phyloP scores from a whole-genome alignment of 192 early-diverging fungal species.

The Linnemannia exigua region DNA sequence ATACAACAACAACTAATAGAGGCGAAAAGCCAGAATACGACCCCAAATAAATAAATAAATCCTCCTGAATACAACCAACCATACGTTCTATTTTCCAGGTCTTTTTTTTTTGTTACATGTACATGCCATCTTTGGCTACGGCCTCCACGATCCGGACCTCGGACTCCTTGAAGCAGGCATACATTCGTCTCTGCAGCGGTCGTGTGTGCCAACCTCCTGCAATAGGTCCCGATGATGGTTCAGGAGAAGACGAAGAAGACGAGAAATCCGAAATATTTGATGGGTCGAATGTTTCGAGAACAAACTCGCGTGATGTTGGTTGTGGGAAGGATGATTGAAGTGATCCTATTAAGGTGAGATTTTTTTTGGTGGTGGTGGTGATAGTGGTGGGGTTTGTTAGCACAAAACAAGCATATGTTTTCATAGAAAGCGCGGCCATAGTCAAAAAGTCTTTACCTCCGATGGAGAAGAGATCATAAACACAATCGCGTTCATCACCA shows the following conservation, averaged over 20 bases:
- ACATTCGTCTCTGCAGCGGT: conserved; percentile 43
- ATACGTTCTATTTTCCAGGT: not conserved
- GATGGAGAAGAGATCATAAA: conserved; percentile 70
- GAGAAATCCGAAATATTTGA: not conserved
- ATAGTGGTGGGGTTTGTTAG: not conserved
- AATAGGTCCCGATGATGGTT: not conserved
- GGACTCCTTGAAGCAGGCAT: conserved; percentile 52
- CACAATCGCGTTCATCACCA: conserved; percentile 67
- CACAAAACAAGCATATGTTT: not conserved
- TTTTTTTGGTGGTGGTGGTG: not conserved
- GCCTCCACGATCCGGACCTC: conserved; percentile 44
- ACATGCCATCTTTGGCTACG: conserved; percentile 44
- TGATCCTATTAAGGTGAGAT: conserved; percentile 18
- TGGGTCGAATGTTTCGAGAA: conserved; percentile 55
- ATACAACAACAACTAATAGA: too few species aligned
- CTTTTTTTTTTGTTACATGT: conserved; percentile 20
- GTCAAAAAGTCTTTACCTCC: too few species aligned
- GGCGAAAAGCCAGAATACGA: too few species aligned
- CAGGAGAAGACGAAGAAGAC: not conserved
- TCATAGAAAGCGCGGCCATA: too few species aligned
- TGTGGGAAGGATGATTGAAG: conserved; percentile 62
- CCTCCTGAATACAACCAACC: too few species aligned
- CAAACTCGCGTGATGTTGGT: conserved; percentile 70
- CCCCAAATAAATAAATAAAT: too few species aligned
- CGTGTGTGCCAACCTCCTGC: conserved; percentile 15